Evolutionary conservation across 2,329 filamentous ascomycete species (phyloP), one percentile per base, ranked within the genome.

Genomic region (Ambrosiella beaveri): DNA sequence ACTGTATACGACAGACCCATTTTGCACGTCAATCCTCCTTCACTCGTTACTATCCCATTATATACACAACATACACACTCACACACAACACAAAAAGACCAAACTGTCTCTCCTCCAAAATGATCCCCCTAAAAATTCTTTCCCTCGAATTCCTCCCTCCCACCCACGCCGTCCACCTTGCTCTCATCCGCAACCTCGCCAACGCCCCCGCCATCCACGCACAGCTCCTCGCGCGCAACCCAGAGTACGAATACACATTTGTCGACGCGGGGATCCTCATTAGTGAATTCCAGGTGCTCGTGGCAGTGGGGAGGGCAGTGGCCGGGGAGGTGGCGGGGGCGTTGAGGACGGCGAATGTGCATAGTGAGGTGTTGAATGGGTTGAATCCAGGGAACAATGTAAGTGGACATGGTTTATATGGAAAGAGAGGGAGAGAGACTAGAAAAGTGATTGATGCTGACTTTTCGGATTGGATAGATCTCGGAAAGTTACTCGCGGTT

Each of bases 171-270:
- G 74, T 95, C 37, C 82, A 93, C 69, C 71, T 88, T 54, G 83
- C 81, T 49, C 73, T 95, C 38, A 96, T 93, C 73, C 78, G 74
- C 19, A 73, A 87, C 67, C 80, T 97, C 59, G 68, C 78, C 62
- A 98, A 98, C 68, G 79, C 88, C 9, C 71, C 78, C 0, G 89
- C 85, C 66, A 75, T 98, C 49, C 84, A 89, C 56, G 75, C 84
- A 64, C 90, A 96, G 71, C 80, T 98, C 4, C 75, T 97, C n/a
- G 78, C 81, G 5, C 86, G 87, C 56, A 95, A 97, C 67, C 66
- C 80, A 9, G 83, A 84, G 7, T 97, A 90, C 65, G 89, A 97
- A 70, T 97, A 97, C 74, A 89, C 90, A 39, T 86, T 98, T 63
- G 79, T 98, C 52, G 91, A 98, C 71, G 89, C 89, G 17, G 81